phyloP scores from a whole-genome alignment of 1,284 basidiomycete species.

The Malassezia obtusa region DNA sequence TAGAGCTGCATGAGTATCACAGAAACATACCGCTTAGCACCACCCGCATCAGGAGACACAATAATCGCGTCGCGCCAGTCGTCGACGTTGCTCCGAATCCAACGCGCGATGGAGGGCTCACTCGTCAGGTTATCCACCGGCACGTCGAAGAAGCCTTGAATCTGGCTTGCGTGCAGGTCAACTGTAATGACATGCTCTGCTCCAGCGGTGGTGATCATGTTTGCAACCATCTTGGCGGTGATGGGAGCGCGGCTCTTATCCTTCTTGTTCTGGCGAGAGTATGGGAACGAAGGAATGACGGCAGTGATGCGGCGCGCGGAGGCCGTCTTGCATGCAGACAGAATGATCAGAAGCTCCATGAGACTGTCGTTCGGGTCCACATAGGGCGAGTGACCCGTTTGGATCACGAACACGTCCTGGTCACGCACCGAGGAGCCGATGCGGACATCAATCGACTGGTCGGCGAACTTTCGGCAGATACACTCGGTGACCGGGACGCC shows the following conservation, averaged over 20 bases:
- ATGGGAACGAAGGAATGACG: conserved; percentile 95
- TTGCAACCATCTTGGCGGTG: conserved; percentile 94
- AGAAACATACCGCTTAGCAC: conserved; percentile 71
- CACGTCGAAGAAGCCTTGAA: conserved; percentile 98
- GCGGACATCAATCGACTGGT: conserved; percentile 63
- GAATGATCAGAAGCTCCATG: conserved; percentile 68
- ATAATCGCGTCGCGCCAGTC: conserved; percentile 83
- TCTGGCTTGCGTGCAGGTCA: conserved; percentile 95
- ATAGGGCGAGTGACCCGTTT: conserved; percentile 41
- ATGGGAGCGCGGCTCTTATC: conserved; percentile 92
- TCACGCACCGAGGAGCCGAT: conserved; percentile 81
- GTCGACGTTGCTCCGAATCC: conserved; percentile 74
- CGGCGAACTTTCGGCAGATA: conserved; percentile 84
- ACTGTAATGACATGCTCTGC: conserved; percentile 98
- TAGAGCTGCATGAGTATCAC: conserved; percentile 57
- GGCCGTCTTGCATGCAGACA: conserved; percentile 91
- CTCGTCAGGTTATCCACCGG: conserved; percentile 73
- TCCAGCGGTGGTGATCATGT: conserved; percentile 90
- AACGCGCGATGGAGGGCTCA: conserved; percentile 41
- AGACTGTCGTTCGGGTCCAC: conserved; percentile 45
- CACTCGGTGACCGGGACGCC: conserved; percentile 80
- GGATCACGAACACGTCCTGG: conserved; percentile 54
- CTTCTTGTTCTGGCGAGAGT: conserved; percentile 95
- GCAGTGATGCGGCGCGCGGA: conserved; percentile 93
- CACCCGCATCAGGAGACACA: conserved; percentile 93